Conservation (phyloP, 2,329 filamentous ascomycete species). For the Verticillium isaacii region DNA sequence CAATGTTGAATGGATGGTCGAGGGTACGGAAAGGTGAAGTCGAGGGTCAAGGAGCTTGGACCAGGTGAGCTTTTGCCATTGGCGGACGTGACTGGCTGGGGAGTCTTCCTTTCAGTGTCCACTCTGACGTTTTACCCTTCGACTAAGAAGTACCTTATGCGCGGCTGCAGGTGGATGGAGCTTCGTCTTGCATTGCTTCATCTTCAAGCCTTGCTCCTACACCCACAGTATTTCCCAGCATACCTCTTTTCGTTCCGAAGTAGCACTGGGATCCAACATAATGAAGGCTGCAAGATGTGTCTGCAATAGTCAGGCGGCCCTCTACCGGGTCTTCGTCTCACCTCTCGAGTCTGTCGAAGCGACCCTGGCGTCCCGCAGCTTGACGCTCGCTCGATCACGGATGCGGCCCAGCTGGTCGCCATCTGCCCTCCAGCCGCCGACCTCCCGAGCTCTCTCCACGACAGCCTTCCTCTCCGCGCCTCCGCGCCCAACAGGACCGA, state of each 20-base stretch:
- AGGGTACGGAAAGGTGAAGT: conserved; percentile 4
- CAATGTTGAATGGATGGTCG: not conserved
- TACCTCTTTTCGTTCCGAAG: not conserved
- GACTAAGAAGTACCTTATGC: not conserved
- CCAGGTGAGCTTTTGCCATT: conserved; percentile 8
- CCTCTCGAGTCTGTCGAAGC: conserved; percentile 23
- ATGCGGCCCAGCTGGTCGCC: not conserved
- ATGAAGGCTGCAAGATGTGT: conserved; percentile 36
- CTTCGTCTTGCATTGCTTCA: not conserved
- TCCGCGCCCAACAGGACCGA: not conserved
- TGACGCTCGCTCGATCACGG: conserved; percentile 6
- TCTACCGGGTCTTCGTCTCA: conserved; percentile 41
- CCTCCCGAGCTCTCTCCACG: not conserved
- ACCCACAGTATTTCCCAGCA: not conserved
- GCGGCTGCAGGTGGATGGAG: not conserved
- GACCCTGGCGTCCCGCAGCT: conserved; percentile 15
- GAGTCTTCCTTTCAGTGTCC: not conserved
- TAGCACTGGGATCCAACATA: conserved; percentile 2
- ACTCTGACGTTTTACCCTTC: not conserved
- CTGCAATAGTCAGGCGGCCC: conserved; percentile 38
- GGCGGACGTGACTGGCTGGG: conserved; percentile 1
- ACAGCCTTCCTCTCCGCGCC: not conserved
- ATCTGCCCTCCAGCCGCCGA: not conserved
- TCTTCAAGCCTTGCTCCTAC: not conserved
- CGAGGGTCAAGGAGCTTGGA: conserved; percentile 1